phyloP scores from a whole-genome alignment of 2,329 filamentous ascomycete species.

The Nigrograna mackinnonii region DNA sequence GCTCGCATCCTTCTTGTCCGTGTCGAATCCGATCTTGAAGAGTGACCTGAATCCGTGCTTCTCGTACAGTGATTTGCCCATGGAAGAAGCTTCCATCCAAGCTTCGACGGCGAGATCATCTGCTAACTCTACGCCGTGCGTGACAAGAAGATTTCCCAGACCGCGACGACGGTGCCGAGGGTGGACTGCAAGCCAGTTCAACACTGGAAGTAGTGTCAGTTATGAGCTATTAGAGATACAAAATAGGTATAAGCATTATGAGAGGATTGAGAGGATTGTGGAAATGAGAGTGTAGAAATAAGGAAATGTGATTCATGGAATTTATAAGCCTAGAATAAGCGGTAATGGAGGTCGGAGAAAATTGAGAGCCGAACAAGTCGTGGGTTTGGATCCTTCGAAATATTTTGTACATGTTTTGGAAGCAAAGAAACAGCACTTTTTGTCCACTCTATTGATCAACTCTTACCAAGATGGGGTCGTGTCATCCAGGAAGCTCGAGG shows the following conservation, averaged over 20 bases:
- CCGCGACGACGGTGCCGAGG: constrained; percentile 39
- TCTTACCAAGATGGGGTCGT: constrained; percentile 37
- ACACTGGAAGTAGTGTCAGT: constrained; percentile 20
- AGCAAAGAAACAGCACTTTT: background rate
- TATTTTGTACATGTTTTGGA: too few relatives aligned
- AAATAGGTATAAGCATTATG: too few relatives aligned
- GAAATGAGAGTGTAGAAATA: too few relatives aligned
- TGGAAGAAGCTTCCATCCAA: constrained; percentile 42
- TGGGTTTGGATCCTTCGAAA: too few relatives aligned
- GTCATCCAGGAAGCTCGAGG: constrained; percentile 36
- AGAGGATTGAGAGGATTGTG: too few relatives aligned
- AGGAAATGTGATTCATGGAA: too few relatives aligned
- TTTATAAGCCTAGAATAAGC: too few relatives aligned
- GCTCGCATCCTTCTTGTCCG: constrained; percentile 20
- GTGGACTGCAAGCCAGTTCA: constrained; percentile 41
- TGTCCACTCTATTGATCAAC: too few relatives aligned
- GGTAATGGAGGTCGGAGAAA: too few relatives aligned
- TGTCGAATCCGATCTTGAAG: constrained; percentile 34
- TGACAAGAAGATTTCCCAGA: constrained; percentile 40
- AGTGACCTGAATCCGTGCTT: constrained; percentile 32
- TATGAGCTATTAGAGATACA: too few relatives aligned
- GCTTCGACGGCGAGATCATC: constrained; percentile 38
- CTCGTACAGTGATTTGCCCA: constrained; percentile 42
- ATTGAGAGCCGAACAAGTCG: too few relatives aligned
- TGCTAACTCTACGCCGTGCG: constrained; percentile 33